A percentile compares a stretch with the other conserved stretches of the same genome.
phyloP scores from a whole-genome alignment of 1,284 basidiomycete genomes.

The Puccinia coronata region DNA sequence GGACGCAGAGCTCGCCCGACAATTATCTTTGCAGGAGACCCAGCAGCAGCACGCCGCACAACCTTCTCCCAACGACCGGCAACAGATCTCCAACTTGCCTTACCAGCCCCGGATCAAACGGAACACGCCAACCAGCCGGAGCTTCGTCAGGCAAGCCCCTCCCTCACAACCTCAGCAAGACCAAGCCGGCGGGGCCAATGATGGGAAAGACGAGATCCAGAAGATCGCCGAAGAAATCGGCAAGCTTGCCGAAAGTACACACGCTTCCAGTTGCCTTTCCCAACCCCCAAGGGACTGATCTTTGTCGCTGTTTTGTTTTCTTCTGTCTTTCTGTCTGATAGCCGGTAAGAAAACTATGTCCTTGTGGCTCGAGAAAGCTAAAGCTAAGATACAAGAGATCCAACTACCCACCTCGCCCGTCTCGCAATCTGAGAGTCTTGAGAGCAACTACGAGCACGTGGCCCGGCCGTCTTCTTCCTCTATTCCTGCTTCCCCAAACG shows the following conservation, averaged over 20 bases:
- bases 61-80: background rate
- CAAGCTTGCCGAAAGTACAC: slow-evolving; percentile 46
- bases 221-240: slow-evolving; percentile 47
- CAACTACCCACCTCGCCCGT: slow-evolving; percentile 22
- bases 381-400: slow-evolving; percentile 45
- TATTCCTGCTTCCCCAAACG: background rate
- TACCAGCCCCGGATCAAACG: slow-evolving; percentile 42
- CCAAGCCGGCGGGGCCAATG: background rate
- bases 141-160: background rate
- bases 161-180: background rate
- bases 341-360: slow-evolving; percentile 47
- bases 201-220: slow-evolving; percentile 47
- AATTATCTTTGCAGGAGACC: slow-evolving; percentile 33
- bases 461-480: background rate
- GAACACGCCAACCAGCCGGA: slow-evolving; percentile 17
- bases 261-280: background rate
- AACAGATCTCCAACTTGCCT: slow-evolving; percentile 42
- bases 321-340: background rate
- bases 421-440: background rate
- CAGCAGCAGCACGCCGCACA: background rate
- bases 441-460: slow-evolving; percentile 1
- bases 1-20: slow-evolving; percentile 47
- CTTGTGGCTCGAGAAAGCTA: slow-evolving; percentile 41
- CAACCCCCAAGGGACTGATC: background rate
- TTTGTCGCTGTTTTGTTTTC: too few relatives aligned